Evolutionary conservation across 1,284 basidiomycete genomes (phyloP).

Genomic region (Irpex sp.): DNA sequence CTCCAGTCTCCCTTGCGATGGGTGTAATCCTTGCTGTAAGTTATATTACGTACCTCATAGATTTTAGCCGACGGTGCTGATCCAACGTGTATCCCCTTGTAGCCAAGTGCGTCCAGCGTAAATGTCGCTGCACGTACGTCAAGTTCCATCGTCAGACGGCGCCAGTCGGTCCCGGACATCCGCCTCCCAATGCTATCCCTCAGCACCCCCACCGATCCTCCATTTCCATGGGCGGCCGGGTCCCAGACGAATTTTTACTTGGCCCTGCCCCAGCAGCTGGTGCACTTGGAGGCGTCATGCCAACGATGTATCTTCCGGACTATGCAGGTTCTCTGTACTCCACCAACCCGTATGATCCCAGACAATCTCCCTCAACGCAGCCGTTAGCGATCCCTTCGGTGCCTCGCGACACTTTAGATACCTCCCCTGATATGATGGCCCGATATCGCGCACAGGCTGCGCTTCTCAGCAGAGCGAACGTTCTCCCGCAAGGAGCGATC

Average conservation of each 20-base stretch:
- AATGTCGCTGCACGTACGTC: slow-evolving; percentile 77
- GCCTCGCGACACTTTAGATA: slow-evolving; percentile 11
- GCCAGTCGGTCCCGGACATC: slow-evolving; percentile 66
- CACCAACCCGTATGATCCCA: slow-evolving; percentile 4
- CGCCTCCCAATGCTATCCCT: slow-evolving; percentile 24
- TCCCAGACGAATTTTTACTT: slow-evolving; percentile 30
- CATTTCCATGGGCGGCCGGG: slow-evolving; percentile 24
- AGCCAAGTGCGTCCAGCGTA: slow-evolving; percentile 79
- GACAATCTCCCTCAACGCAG: slow-evolving; percentile 7
- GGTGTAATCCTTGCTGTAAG: slow-evolving; percentile 76
- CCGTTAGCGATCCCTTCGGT: slow-evolving; percentile 3
- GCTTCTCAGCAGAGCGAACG: slow-evolving; percentile 32
- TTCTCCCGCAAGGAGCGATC: slow-evolving; percentile 23
- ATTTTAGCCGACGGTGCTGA: not conserved
- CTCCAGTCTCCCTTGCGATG: slow-evolving; percentile 77
- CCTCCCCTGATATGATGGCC: slow-evolving; percentile 37
- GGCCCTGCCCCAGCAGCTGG: slow-evolving; percentile 11
- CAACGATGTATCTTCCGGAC: slow-evolving; percentile 17
- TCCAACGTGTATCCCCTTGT: slow-evolving; percentile 8
- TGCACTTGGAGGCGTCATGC: slow-evolving; percentile 18
- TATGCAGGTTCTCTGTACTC: slow-evolving; percentile 14
- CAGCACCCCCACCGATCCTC: slow-evolving; percentile 14
- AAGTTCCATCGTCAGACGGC: slow-evolving; percentile 84
- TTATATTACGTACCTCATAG: slow-evolving; percentile 23
- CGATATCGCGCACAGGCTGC: slow-evolving; percentile 51